Base-by-base conservation (phyloP, 2,329 filamentous ascomycete species). In the Camillea tinctor region DNA sequence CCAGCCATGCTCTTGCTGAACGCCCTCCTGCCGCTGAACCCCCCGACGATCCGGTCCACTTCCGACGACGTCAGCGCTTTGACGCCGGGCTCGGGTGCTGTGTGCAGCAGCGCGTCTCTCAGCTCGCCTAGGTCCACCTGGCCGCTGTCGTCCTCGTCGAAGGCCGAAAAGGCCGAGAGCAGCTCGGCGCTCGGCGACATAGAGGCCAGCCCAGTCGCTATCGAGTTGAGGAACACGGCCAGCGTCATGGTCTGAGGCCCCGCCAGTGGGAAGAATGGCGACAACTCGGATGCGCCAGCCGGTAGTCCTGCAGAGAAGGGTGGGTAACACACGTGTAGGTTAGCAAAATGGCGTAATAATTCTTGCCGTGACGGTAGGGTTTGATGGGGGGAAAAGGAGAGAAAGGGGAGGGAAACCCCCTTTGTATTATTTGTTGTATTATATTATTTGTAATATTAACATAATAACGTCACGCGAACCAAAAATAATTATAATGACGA, bases 71-170 rank as follows among this genome's bases (percentile, higher is more conserved):
- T 89, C 64, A 96, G 75, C 0, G 83, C 76, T 48, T 79, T 80
- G 73, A 86, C 83, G 19, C 91, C 91, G 0, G 85, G 81, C 66
- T 96, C 92, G 0, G 92, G 91, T 0, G 88, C 87, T 0, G 93
- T 97, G 66, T 93, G 85, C 49, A 97, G 76, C 51, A 99, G 75
- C 0, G 94, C 92, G 67, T 95, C 91, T 52, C 90, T 87, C 63
- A 99, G 77, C 74, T 97, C 92, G 0, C 79, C 84, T 20, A 96
- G 78, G 72, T 98, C 93, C 48, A 98, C 87, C 75, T 97, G 93
- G 2, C 95, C 95, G 69, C 91, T 95, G 73, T 99, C 95, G 64
- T 96, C 93, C 63, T 96, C 91, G 71, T 99, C 95, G 72, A 98
- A 98, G 0, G 95, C 95, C 1, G 92, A 92, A 67, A 99, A 94